phyloP scores from a whole-genome alignment of 768 basidiomycete genomes.

The Kwoniella bestiolae region DNA sequence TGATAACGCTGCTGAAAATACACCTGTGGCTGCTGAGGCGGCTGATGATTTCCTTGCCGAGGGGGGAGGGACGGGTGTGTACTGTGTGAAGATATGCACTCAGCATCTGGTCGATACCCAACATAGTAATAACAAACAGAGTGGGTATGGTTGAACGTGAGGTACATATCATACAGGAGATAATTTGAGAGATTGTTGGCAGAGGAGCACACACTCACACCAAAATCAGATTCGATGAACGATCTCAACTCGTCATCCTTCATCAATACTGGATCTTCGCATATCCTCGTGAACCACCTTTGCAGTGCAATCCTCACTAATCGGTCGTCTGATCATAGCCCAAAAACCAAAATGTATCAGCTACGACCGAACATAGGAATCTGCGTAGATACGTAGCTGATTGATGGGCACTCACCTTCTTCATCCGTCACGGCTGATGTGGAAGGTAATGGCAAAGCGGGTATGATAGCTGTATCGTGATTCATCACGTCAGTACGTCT shows the following conservation, averaged over 20 bases:
- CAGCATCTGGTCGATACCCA: no score
- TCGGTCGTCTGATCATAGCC: constrained; percentile 77
- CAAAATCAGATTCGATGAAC: constrained; percentile 97
- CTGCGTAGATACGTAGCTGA: neutral
- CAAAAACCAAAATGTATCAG: neutral
- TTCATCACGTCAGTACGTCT: neutral
- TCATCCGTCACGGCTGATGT: constrained; percentile 97
- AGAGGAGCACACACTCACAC: constrained; percentile 59
- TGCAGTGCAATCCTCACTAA: constrained; percentile 93
- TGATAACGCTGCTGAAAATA: constrained; percentile 47
- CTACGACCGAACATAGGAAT: neutral
- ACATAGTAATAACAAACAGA: no score
- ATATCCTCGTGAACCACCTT: constrained; percentile 89
- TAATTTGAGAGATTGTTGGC: neutral
- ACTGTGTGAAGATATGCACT: constrained; percentile 37
- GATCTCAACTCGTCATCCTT: constrained; percentile 90
- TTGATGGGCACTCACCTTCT: constrained; percentile 62
- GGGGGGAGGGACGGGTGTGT: constrained; percentile 51
- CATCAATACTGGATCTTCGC: constrained; percentile 85
- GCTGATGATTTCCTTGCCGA: constrained; percentile 36
- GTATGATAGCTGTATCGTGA: constrained; percentile 68
- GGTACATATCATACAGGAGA: no score
- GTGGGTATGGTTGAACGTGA: no score
- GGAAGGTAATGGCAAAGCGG: constrained; percentile 92
- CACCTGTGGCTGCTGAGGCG: constrained; percentile 42